Evolutionary conservation across 208 protist species (phyloP).

Genomic region (Strigomonas culicis): DNA sequence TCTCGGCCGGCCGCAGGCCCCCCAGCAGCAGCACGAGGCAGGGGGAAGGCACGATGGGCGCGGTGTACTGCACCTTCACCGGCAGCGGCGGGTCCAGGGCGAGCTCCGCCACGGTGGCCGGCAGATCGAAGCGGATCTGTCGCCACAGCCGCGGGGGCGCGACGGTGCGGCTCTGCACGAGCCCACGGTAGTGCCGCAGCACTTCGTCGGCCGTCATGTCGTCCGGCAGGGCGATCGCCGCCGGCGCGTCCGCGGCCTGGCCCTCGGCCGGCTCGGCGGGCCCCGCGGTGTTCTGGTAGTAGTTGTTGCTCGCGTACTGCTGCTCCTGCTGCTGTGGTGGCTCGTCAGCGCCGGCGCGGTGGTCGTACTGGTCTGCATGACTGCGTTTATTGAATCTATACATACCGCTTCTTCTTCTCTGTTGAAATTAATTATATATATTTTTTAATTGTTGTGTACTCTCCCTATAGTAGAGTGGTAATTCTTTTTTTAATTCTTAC

Average conservation of each 20-base stretch:
- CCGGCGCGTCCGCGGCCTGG: slow-evolving; percentile 14
- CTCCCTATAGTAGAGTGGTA: too few relatives aligned
- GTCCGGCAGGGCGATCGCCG: slow-evolving; percentile 14
- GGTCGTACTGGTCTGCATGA: not conserved
- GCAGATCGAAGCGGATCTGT: slow-evolving; percentile 69
- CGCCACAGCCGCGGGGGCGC: slow-evolving; percentile 69
- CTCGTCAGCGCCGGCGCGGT: not conserved
- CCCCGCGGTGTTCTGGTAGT: not conserved
- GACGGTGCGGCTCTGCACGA: slow-evolving; percentile 41
- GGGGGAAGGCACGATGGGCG: slow-evolving; percentile 40
- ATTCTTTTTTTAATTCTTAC: too few relatives aligned
- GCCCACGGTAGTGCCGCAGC: slow-evolving; percentile 50
- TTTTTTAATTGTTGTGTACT: not conserved
- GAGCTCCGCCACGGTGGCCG: slow-evolving; percentile 68
- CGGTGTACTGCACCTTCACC: slow-evolving; percentile 42
- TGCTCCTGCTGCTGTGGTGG: not conserved
- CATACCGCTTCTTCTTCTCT: slow-evolving; percentile 7
- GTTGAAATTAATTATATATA: slow-evolving; percentile 6
- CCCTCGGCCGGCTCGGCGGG: slow-evolving; percentile 16
- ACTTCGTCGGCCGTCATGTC: slow-evolving; percentile 26
- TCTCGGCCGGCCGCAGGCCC: slow-evolving; percentile 54
- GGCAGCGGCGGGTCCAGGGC: slow-evolving; percentile 51
- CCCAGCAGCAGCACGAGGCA: slow-evolving; percentile 62
- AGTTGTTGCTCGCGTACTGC: not conserved
- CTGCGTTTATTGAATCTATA: slow-evolving; percentile 20